Base-by-base conservation (phyloP, 371 early-diverging fungal genomes). In the Mortierella polycephala region DNA sequence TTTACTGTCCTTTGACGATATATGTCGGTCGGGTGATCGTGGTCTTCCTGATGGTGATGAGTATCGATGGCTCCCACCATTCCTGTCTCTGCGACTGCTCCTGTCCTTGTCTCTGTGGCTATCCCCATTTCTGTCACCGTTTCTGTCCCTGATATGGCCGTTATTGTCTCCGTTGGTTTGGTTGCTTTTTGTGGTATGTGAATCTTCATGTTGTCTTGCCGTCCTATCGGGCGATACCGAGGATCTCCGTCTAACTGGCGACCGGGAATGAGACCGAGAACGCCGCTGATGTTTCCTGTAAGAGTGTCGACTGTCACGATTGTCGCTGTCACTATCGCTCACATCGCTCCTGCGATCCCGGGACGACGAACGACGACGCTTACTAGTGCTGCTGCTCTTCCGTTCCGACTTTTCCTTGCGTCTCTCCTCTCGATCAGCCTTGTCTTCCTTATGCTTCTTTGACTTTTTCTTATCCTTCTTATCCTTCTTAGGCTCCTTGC, bases 371-470 rank as follows among this genome's bases (percentile, higher is more conserved):
- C 30, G 30, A 16, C 67, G 71, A 18, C 50, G 68, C 50, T 65
- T 68, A 44, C 56, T 75, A 51, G 59, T 51, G n/a, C 30, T 30
- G 30, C 30, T 30, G 30, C 30, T 30, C 30, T 30, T 30, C 30
- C 45, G 72, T 16, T 74, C 65, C 53, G 67, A 56, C 57, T 30
- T 71, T 14, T 64, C 58, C 42, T 59, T 71, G 37, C 44, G 53
- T 23, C 60, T 47, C 37, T 70, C 67, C 8, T 74, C 57, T 11
- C 60, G 69, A 30, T 70, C 68, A 1, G 55, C 54, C 60, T 65
- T 76, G 54, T 67, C 71, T 18, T 81, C 71, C 41, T 64, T 70
- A 44, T 51, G 65, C 18, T 57, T 57, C 41, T 71, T 69, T 11
- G 74, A 77, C 47, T 80, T 81, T 12, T 81, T 69, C 44, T 65